Evolutionary conservation across 1,284 basidiomycete species (phyloP).

Genomic region (Takashimella tepidaria): DNA sequence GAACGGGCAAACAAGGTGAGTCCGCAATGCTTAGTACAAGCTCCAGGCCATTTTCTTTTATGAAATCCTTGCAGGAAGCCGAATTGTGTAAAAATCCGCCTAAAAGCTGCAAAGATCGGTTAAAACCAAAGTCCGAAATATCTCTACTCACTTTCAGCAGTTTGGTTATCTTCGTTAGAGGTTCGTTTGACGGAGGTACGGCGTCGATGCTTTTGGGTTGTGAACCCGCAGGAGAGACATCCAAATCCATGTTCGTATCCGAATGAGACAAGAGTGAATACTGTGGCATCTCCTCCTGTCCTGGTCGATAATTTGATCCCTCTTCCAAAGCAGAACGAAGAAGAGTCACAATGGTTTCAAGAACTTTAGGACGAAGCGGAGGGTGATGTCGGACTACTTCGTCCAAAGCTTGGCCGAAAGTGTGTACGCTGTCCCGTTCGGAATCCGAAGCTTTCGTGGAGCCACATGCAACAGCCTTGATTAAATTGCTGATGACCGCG

Average conservation of each 20-base stretch:
- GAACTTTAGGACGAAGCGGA: constrained; percentile 69
- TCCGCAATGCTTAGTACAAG: constrained; percentile 71
- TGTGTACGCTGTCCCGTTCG: constrained; percentile 86
- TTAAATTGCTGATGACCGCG: constrained; percentile 74
- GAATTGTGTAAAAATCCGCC: constrained; percentile 89
- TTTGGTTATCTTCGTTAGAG: constrained; percentile 22
- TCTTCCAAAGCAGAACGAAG: constrained; percentile 59
- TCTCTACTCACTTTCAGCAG: constrained; percentile 23
- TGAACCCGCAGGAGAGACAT: not conserved
- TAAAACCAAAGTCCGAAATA: not conserved
- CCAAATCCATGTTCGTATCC: constrained; percentile 2
- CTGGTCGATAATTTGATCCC: constrained; percentile 25
- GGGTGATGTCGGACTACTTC: constrained; percentile 97
- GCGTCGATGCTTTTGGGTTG: not conserved
- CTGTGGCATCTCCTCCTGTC: constrained; percentile 15
- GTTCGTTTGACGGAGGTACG: constrained; percentile 11
- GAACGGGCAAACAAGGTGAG: constrained; percentile 82
- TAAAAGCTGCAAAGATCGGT: constrained; percentile 59
- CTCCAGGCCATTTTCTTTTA: constrained; percentile 64
- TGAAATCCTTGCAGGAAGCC: constrained; percentile 83
- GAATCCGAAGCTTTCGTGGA: constrained; percentile 71
- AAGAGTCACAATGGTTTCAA: constrained; percentile 66
- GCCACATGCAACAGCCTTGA: constrained; percentile 80
- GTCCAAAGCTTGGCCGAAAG: constrained; percentile 85
- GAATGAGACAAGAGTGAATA: constrained; percentile 13